A percentile compares a stretch with the other conserved stretches of the same genome.
Evolutionary conservation across 352 stramenopile species (phyloP).

Genomic region (Pythium myriotylum): DNA sequence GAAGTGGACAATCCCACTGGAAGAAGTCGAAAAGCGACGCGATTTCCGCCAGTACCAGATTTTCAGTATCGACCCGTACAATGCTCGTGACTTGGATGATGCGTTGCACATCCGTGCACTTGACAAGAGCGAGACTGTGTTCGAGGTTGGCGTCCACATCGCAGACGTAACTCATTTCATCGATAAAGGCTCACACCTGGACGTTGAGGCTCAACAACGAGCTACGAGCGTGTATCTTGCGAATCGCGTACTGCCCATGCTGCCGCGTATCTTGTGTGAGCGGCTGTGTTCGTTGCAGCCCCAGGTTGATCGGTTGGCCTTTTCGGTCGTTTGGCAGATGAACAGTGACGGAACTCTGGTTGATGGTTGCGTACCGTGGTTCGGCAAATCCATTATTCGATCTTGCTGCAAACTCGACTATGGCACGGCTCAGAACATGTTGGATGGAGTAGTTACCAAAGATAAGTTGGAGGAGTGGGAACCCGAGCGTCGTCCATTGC

Average conservation of each 20-base stretch:
- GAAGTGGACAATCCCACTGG: conserved; percentile 74
- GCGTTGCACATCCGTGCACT: conserved; percentile 91
- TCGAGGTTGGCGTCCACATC: conserved; percentile 97
- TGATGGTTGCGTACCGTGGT: conserved; percentile 91
- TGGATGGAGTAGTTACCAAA: conserved; percentile 87
- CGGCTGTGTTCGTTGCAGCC: conserved; percentile 97
- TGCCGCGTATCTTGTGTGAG: conserved; percentile 96
- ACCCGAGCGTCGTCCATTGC: conserved; percentile 46
- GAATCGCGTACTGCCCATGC: conserved; percentile 95
- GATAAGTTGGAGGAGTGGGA: conserved; percentile 80
- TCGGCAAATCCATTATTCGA: conserved; percentile 97
- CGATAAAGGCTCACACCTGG: conserved; percentile 85
- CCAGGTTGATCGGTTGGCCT: conserved; percentile 95
- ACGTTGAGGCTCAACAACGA: conserved; percentile 91
- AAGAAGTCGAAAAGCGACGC: conserved; percentile 81
- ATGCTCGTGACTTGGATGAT: conserved; percentile 96
- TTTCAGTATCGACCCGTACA: conserved; percentile 98
- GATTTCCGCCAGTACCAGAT: conserved; percentile 92
- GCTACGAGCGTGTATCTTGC: conserved; percentile 97
- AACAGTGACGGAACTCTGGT: conserved; percentile 93
- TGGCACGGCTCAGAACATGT: conserved; percentile 95
- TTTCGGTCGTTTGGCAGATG: conserved; percentile 97
- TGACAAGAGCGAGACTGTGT: conserved; percentile 55
- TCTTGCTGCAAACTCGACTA: conserved; percentile 97
- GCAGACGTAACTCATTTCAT: conserved; percentile 98